phyloP scores from a whole-genome alignment of 2,329 filamentous ascomycete genomes.

The Scedosporium minutisporum region DNA sequence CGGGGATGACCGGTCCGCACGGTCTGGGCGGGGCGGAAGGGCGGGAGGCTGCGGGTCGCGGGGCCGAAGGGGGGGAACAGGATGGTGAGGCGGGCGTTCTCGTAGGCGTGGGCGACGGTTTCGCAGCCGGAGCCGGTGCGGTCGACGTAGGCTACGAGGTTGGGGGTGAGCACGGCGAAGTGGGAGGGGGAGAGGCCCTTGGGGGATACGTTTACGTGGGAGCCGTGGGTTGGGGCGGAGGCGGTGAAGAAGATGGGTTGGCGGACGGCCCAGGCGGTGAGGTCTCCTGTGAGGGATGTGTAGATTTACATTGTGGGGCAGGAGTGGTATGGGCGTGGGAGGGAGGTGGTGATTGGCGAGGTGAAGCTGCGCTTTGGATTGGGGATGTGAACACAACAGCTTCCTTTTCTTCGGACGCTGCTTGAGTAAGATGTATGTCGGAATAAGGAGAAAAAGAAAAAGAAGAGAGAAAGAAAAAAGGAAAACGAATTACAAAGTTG shows the following conservation, averaged over 20 bases:
- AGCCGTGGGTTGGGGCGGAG: slow-evolving; percentile 56
- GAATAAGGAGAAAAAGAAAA: too few species aligned
- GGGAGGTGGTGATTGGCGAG: too few species aligned
- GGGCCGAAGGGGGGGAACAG: slow-evolving; percentile 61
- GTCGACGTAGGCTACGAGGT: slow-evolving; percentile 62
- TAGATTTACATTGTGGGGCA: slow-evolving; percentile 48
- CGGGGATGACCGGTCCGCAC: too few species aligned
- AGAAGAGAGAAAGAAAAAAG: background rate
- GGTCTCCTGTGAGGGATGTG: slow-evolving; percentile 40
- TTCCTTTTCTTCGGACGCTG: too few species aligned
- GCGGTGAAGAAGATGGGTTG: slow-evolving; percentile 70
- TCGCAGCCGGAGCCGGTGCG: slow-evolving; percentile 67
- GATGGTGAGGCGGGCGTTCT: slow-evolving; percentile 66
- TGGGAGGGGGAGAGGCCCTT: slow-evolving; percentile 56
- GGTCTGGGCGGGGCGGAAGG: slow-evolving; percentile 51
- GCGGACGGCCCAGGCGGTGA: slow-evolving; percentile 52
- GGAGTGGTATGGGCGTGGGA: background rate
- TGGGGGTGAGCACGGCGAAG: slow-evolving; percentile 49
- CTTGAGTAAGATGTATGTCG: too few species aligned
- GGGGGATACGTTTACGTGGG: slow-evolving; percentile 67
- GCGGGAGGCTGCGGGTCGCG: slow-evolving; percentile 50
- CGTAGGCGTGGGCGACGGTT: slow-evolving; percentile 66
- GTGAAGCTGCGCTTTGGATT: too few species aligned
- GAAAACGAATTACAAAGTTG: background rate
- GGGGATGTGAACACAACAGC: too few species aligned